phyloP scores from a whole-genome alignment of 352 stramenopile species.

The Pythium scleroteichum region DNA sequence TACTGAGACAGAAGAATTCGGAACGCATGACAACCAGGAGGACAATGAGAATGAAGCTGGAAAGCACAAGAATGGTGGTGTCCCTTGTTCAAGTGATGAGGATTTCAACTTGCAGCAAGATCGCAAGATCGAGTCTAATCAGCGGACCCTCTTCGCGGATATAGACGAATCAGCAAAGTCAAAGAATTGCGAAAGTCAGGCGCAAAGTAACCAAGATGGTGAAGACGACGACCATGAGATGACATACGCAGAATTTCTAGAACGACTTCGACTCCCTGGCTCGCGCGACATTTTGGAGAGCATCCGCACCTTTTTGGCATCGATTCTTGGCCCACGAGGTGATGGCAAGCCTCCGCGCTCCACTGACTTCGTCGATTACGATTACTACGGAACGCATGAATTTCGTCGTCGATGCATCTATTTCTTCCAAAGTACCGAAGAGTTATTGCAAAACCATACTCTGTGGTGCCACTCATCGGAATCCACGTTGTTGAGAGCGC shows the following conservation, averaged over 20 bases:
- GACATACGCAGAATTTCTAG: slow-evolving; percentile 78
- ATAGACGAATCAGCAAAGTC: slow-evolving; percentile 37
- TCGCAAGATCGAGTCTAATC: slow-evolving; percentile 26
- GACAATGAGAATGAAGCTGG: slow-evolving; percentile 29
- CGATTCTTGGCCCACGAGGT: slow-evolving; percentile 72
- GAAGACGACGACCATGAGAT: slow-evolving; percentile 45
- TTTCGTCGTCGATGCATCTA: slow-evolving; percentile 61
- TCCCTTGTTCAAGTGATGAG: too few species aligned
- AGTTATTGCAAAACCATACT: slow-evolving; percentile 51
- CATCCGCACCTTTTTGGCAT: slow-evolving; percentile 77
- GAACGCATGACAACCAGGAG: slow-evolving; percentile 17
- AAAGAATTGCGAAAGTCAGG: slow-evolving; percentile 38
- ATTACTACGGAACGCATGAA: slow-evolving; percentile 78
- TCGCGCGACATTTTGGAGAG: slow-evolving; percentile 74
- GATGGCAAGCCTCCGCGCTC: slow-evolving; percentile 67
- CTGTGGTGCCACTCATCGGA: slow-evolving; percentile 72
- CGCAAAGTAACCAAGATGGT: slow-evolving; percentile 22
- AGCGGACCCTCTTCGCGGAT: slow-evolving; percentile 61
- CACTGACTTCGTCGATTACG: slow-evolving; percentile 76
- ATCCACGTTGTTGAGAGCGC: slow-evolving; percentile 53
- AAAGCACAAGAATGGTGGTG: neutral
- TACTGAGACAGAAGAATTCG: slow-evolving; percentile 24
- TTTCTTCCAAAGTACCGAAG: slow-evolving; percentile 79
- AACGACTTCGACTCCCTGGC: slow-evolving; percentile 66
- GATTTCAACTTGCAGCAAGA: slow-evolving; percentile 4